phyloP scores from a whole-genome alignment of 148 eudicot genomes.

The Arbutus unedo region DNA sequence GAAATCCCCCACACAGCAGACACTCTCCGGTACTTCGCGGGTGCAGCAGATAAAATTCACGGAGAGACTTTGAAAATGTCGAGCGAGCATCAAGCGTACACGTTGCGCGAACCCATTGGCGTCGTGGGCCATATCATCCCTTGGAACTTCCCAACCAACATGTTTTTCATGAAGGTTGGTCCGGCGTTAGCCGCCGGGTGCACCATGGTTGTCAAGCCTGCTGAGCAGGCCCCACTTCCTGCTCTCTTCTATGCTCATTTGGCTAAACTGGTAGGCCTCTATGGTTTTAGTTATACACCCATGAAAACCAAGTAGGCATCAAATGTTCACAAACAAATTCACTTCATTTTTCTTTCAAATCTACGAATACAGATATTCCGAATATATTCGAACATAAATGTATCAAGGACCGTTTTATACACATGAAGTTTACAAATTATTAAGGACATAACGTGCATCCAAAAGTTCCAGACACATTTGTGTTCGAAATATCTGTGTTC shows the following conservation, averaged over 20 bases:
- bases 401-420: no score
- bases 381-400: no score
- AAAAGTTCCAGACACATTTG: no score
- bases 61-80: constrained; percentile 77
- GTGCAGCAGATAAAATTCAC: constrained; percentile 90
- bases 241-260: constrained; percentile 85
- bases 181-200: constrained; percentile 90
- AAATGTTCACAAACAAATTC: not conserved
- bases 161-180: constrained; percentile 70
- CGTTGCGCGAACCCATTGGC: constrained; percentile 74
- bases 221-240: constrained; percentile 85
- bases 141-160: constrained; percentile 67
- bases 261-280: constrained; percentile 54
- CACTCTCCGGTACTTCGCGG: constrained; percentile 59
- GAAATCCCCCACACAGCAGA: constrained; percentile 58
- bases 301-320: no score
- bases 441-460: no score
- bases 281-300: constrained; percentile 25
- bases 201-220: constrained; percentile 88
- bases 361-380: no score
- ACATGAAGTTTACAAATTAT: no score
- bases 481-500: no score
- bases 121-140: constrained; percentile 84
- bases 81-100: constrained; percentile 66
- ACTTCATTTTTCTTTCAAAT: no score